These are phyloP conservation scores for Medicago ruthenica DNA, from an alignment of 306 rosid genomes.

Conservation along the genomic window DNA sequence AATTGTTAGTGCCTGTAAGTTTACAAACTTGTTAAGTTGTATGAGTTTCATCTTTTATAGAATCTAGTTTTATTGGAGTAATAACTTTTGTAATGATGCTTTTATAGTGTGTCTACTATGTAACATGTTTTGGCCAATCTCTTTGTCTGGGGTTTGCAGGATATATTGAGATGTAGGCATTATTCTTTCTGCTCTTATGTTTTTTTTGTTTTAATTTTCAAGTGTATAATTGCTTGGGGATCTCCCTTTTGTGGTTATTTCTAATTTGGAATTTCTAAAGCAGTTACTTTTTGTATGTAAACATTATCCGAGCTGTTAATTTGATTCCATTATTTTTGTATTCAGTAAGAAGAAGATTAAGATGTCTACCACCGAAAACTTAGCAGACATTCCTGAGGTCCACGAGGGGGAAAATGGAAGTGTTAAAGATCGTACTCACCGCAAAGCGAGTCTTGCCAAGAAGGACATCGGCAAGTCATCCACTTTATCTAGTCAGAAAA, in stretches of 20 bases:
- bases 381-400: slow-evolving; percentile 47
- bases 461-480: slow-evolving; percentile 50
- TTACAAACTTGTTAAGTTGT: neutral
- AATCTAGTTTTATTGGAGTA: slow-evolving; percentile 31
- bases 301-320: slow-evolving; percentile 31
- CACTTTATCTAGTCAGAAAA: slow-evolving; percentile 46
- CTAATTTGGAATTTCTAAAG: slow-evolving; percentile 21
- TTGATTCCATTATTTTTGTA: slow-evolving; percentile 37
- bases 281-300: slow-evolving; percentile 20
- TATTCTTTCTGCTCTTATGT: slow-evolving; percentile 11
- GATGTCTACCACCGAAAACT: slow-evolving; percentile 50
- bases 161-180: slow-evolving; percentile 17
- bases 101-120: neutral
- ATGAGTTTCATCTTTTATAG: slow-evolving; percentile 16
- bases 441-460: slow-evolving; percentile 46
- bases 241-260: neutral
- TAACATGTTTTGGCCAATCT: slow-evolving; percentile 23
- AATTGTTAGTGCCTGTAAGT: slow-evolving; percentile 4
- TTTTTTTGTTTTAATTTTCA: slow-evolving; percentile 2
- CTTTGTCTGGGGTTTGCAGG: neutral
- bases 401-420: slow-evolving; percentile 49
- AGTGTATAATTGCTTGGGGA: slow-evolving; percentile 18
- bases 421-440: slow-evolving; percentile 39
- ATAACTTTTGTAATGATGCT: slow-evolving; percentile 13
- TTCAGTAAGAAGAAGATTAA: slow-evolving; percentile 80